Percentiles rank a stretch among this genome's conserved stretches.
Conservation (phyloP, 2,329 filamentous ascomycete species). For the Nemania abortiva region DNA sequence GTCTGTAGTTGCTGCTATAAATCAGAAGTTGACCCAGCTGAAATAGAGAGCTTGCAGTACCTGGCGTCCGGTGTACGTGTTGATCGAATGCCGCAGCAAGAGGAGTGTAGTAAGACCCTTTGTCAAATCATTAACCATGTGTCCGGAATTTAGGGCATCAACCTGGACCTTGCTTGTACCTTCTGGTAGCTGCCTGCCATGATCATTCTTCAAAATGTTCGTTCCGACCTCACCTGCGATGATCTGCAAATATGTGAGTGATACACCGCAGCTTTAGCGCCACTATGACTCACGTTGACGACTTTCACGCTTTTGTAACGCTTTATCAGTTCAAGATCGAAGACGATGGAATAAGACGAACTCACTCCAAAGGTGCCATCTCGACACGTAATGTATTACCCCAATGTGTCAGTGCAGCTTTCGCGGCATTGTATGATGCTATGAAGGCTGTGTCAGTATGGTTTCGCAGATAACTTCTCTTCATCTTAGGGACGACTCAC, state of each 20-base stretch:
- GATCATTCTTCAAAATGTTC: constrained; percentile 47
- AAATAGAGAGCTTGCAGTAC: constrained; percentile 24
- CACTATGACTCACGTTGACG: constrained; percentile 31
- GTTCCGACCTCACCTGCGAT: constrained; percentile 49
- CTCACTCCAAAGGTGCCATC: constrained; percentile 30
- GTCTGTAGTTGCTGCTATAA: constrained; percentile 28
- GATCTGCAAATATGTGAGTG: constrained; percentile 29
- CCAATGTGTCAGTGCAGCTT: constrained; percentile 47
- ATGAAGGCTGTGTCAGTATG: no score
- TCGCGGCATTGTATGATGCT: constrained; percentile 47
- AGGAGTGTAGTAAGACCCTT: constrained; percentile 39
- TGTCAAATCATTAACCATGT: no score
- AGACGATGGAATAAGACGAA: background rate
- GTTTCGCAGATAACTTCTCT: no score
- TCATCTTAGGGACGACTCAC: constrained; percentile 9
- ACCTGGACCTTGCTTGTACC: constrained; percentile 8
- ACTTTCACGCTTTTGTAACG: constrained; percentile 38
- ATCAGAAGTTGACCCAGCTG: background rate
- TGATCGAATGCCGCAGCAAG: constrained; percentile 39
- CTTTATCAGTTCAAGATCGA: background rate
- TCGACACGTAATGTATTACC: constrained; percentile 43
- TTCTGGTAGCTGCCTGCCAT: constrained; percentile 40
- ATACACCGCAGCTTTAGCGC: background rate
- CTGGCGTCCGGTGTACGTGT: constrained; percentile 42
- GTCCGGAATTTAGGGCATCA: background rate